A percentile compares a stretch with the other conserved stretches of the same genome.
phyloP scores from a whole-genome alignment of 140 eudicot genomes.

The Anethum foeniculum region DNA sequence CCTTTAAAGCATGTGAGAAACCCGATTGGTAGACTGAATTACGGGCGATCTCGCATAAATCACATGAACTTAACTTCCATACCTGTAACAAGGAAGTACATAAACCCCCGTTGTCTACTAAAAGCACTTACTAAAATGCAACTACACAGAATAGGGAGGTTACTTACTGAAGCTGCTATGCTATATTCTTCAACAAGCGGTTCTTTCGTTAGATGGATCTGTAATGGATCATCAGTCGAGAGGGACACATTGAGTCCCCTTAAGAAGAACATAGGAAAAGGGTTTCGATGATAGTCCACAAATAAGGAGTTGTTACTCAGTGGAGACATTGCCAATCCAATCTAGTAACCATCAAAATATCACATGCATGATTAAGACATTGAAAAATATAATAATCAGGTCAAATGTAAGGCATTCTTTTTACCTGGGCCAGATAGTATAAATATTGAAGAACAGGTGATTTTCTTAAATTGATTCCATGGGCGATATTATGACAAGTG shows the following conservation, averaged over 20 bases:
- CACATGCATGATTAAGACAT: neutral
- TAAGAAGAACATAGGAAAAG: constrained; percentile 80
- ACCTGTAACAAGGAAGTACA: constrained; percentile 32
- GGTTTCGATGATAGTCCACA: constrained; percentile 83
- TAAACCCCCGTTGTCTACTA: neutral
- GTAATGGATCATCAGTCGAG: constrained; percentile 94
- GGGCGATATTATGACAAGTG: constrained; percentile 83
- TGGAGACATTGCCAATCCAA: constrained; percentile 62
- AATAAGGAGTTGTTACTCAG: constrained; percentile 7
- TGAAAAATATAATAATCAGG: neutral
- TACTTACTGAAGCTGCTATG: constrained; percentile 95
- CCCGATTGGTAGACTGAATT: constrained; percentile 76
- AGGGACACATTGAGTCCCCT: constrained; percentile 95
- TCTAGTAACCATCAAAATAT: constrained; percentile 38
- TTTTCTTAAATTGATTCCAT: constrained; percentile 87
- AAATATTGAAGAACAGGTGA: constrained; percentile 96
- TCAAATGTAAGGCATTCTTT: neutral
- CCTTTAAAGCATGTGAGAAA: constrained; percentile 62
- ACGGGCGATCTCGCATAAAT: constrained; percentile 71
- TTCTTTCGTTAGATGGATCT: constrained; percentile 92
- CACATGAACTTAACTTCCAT: constrained; percentile 72
- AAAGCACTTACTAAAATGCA: neutral
- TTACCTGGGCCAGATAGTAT: constrained; percentile 89
- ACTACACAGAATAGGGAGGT: neutral
- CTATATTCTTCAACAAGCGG: constrained; percentile 97